These are phyloP conservation scores for Nevesoporus exiguus DNA, from an alignment of 768 basidiomycete genomes.

Conservation along the genomic window DNA sequence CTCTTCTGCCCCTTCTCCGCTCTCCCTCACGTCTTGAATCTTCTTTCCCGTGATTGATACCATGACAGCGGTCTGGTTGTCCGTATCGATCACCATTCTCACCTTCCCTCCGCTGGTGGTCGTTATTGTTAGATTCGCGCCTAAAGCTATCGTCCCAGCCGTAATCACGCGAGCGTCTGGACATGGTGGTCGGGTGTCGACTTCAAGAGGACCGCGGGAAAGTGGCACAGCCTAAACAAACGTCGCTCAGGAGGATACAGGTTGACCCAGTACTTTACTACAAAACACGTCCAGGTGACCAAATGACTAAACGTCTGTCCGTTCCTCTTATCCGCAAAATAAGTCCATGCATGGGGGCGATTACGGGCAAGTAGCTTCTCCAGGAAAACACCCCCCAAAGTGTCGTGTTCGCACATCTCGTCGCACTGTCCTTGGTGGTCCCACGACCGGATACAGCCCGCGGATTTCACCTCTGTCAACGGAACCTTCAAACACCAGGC, in stretches of 20 bases:
- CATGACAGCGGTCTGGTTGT: slow-evolving; percentile 16
- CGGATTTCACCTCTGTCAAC: not conserved
- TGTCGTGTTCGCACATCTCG: slow-evolving; percentile 5
- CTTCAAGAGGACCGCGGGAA: slow-evolving; percentile 18
- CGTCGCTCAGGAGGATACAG: not conserved
- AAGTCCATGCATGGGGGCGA: not conserved
- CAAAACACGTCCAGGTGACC: not conserved
- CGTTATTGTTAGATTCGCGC: slow-evolving; percentile 14
- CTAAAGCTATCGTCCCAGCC: slow-evolving; percentile 8
- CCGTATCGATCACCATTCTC: slow-evolving; percentile 3
- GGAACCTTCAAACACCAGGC: slow-evolving; percentile 11
- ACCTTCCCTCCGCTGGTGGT: slow-evolving; percentile 9
- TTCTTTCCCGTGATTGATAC: slow-evolving; percentile 12
- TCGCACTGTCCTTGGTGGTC: slow-evolving; percentile 2
- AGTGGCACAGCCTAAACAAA: not conserved
- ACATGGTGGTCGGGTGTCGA: slow-evolving; percentile 9
- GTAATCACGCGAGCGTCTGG: slow-evolving; percentile 14
- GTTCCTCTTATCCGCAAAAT: not conserved
- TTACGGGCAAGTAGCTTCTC: slow-evolving; percentile 12
- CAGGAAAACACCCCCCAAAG: slow-evolving; percentile 16
- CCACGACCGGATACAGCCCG: slow-evolving; percentile 9
- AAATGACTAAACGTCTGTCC: not conserved
- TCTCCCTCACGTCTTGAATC: slow-evolving; percentile 22
- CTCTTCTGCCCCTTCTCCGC: slow-evolving; percentile 17
- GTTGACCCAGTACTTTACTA: too few relatives aligned